Percentiles rank a stretch among this genome's conserved stretches.
Evolutionary conservation across 2,329 filamentous ascomycete species (phyloP).

Genomic region (Periconia sp.): DNA sequence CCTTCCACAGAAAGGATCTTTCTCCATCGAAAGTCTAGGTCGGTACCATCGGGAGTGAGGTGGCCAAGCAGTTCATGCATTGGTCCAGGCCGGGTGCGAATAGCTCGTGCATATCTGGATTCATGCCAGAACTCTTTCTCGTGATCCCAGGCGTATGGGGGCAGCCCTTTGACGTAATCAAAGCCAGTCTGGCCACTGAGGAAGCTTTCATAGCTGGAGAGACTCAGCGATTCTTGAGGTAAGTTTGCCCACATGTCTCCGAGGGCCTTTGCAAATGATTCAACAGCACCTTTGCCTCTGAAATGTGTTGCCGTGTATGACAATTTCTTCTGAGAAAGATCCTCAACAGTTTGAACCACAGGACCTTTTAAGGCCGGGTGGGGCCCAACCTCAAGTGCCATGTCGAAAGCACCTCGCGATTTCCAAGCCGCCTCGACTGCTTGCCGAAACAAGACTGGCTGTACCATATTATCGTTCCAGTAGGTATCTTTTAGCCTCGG

Average conservation of each 20-base stretch:
- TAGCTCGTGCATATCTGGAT: slow-evolving; percentile 11
- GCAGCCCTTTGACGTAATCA: slow-evolving; percentile 16
- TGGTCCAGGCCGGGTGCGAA: slow-evolving; percentile 6
- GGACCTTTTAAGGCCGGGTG: slow-evolving; percentile 52
- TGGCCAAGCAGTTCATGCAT: slow-evolving; percentile 18
- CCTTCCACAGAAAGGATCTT: slow-evolving; percentile 11
- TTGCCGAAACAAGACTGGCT: slow-evolving; percentile 52
- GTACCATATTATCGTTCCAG: slow-evolving; percentile 55
- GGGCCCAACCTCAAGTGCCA: slow-evolving; percentile 54
- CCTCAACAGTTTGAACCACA: slow-evolving; percentile 38
- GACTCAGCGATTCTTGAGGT: background rate
- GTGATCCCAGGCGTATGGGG: slow-evolving; percentile 40
- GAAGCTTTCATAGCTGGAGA: background rate
- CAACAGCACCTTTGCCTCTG: slow-evolving; percentile 24
- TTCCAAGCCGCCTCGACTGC: slow-evolving; percentile 39
- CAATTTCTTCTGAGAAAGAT: background rate
- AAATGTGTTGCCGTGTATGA: slow-evolving; percentile 21
- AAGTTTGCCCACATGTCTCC: slow-evolving; percentile 13
- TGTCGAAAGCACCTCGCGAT: slow-evolving; percentile 33
- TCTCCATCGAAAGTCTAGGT: slow-evolving; percentile 3
- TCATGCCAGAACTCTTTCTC: slow-evolving; percentile 27
- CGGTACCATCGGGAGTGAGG: background rate
- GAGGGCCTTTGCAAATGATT: slow-evolving; percentile 20
- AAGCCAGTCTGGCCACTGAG: background rate
- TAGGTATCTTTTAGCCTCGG: slow-evolving; percentile 27